Evolutionary conservation across 208 protist species (phyloP), one percentile per base, ranked within the genome.

Genomic region (Acanthamoeba healyi): DNA sequence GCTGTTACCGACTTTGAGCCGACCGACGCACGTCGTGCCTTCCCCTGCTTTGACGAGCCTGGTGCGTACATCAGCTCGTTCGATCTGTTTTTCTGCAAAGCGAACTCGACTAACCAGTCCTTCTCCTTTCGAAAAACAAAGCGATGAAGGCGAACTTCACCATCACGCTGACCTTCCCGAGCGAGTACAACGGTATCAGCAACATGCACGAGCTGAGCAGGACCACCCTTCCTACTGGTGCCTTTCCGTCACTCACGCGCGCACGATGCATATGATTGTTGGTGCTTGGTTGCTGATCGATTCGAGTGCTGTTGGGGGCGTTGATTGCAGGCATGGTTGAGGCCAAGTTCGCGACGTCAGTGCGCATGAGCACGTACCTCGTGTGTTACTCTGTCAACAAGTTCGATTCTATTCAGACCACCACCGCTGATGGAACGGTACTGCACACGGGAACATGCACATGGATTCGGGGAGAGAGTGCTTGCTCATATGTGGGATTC

Each of bases 351-450:
- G 94, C 96, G 4, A 95, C 95, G 2, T 97, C 98, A 1, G 98
- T 98, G 10, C 92, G 88, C 19, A 99, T 99, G 98, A 98, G 97
- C 24, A 99, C 98, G 6, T 99, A 99, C 95, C 97, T 99, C 1
- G 91, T 99, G 65, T 98, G 98, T 26, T 98, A 98, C 92, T 95
- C 98, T 19, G 96, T 99, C 70, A 97, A 98, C 79, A 96, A 99
- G 88, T 98, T 99, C 70, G 98, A 99, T 72, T 94, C 90, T 95
- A 94, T 99, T 51, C n/a, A n/a, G n/a, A 94, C 91, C 26, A 34
- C 19, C 7, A 96, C 94, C 6, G 91, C 70, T 32, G 94, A 94
- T 29, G 94, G 92, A n/a, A n/a, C n/a, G n/a, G n/a, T n/a, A n/a
- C n/a, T n/a, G n/a, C n/a, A n/a, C n/a, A n/a, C n/a, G n/a, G n/a